These are phyloP conservation scores for Hypoxylon sp. DNA, from an alignment of 2,329 filamentous ascomycete genomes.

Conservation along the genomic window DNA sequence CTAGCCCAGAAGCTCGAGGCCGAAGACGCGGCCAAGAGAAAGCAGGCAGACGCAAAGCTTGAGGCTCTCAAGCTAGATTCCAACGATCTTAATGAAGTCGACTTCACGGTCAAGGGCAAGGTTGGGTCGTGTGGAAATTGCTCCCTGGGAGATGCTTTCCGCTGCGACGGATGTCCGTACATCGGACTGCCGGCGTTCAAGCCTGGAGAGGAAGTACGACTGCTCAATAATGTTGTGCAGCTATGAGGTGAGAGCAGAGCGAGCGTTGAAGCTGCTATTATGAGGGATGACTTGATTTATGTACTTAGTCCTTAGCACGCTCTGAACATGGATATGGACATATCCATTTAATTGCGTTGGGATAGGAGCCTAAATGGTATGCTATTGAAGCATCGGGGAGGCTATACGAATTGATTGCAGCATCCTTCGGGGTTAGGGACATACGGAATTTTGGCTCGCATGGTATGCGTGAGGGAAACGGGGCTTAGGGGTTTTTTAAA, in stretches of 20 bases:
- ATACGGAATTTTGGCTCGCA: constrained; percentile 7
- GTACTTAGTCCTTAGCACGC: constrained; percentile 4
- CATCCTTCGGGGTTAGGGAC: neutral
- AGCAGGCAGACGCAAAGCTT: constrained; percentile 72
- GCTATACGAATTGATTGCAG: neutral
- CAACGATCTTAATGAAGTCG: constrained; percentile 88
- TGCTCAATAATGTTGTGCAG: constrained; percentile 89
- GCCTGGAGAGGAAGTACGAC: constrained; percentile 91
- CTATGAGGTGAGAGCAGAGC: constrained; percentile 68
- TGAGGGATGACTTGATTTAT: neutral
- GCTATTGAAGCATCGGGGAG: constrained; percentile 3
- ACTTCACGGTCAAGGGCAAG: constrained; percentile 98
- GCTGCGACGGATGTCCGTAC: constrained; percentile 72
- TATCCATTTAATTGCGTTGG: constrained; percentile 2
- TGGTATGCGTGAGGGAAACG: constrained; percentile 11
- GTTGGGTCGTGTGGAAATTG: constrained; percentile 93
- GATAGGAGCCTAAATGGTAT: constrained; percentile 6
- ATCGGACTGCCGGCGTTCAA: constrained; percentile 87
- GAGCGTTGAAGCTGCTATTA: neutral
- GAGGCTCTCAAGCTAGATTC: constrained; percentile 79
- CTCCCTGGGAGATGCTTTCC: constrained; percentile 90
- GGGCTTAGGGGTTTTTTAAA: constrained; percentile 20
- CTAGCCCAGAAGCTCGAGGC: constrained; percentile 86
- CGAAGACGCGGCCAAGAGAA: constrained; percentile 82
- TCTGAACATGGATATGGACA: neutral